Evolutionary conservation across 345 rosid species (phyloP).

Genomic region (Hibiscus trionum): DNA sequence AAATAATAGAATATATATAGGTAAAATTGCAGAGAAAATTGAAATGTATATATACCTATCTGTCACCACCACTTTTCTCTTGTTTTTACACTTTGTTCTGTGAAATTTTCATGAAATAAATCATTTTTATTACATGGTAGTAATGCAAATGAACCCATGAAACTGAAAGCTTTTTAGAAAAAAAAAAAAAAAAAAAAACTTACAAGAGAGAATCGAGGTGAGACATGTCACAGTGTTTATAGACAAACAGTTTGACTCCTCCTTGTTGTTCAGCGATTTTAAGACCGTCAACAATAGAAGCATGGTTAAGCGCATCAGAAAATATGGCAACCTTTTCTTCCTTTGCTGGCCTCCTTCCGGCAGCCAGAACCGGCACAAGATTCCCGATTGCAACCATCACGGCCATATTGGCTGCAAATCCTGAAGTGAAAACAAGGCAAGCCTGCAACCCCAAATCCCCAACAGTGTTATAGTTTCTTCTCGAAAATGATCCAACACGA

Average conservation of each 20-base stretch:
- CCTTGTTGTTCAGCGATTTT: slow-evolving; percentile 65
- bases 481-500: not conserved
- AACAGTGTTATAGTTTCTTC: not conserved
- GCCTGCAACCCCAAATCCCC: slow-evolving; percentile 32
- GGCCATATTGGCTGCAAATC: slow-evolving; percentile 92
- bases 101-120: not conserved
- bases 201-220: slow-evolving; percentile 69
- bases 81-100: slow-evolving; percentile 57
- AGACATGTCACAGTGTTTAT: slow-evolving; percentile 72
- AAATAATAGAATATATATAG: not conserved
- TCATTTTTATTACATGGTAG: not conserved
- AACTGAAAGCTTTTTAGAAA: not conserved
- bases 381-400: slow-evolving; percentile 78
- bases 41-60: slow-evolving; percentile 46
- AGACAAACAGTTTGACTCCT: slow-evolving; percentile 48
- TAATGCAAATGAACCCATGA: not conserved
- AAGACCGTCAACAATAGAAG: slow-evolving; percentile 89
- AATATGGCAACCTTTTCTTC: slow-evolving; percentile 67
- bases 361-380: slow-evolving; percentile 16
- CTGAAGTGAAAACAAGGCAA: slow-evolving; percentile 91
- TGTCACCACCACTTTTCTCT: slow-evolving; percentile 79
- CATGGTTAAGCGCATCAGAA: slow-evolving; percentile 88
- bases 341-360: slow-evolving; percentile 30
- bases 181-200: slow-evolving; percentile 18
- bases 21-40: not conserved